A percentile compares a stretch with the other conserved stretches of the same genome.
Evolutionary conservation across 768 basidiomycete genomes (phyloP).

Genomic region (Podaxis pistillaris): DNA sequence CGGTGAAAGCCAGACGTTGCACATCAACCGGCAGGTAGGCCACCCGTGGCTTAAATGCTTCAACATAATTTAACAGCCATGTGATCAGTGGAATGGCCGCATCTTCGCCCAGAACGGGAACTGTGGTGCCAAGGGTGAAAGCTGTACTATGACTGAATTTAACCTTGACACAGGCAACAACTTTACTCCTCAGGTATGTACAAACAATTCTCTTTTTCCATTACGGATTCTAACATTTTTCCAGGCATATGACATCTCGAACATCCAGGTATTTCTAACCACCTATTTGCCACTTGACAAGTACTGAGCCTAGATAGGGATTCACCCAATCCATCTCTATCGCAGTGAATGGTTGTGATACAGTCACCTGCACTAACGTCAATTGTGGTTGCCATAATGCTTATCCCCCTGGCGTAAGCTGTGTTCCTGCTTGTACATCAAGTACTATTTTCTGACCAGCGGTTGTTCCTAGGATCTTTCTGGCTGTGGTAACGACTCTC

Average conservation of each 20-base stretch:
- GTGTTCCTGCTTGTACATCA: not conserved
- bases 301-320: constrained; percentile 18
- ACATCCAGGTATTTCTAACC: constrained; percentile 28
- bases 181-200: constrained; percentile 25
- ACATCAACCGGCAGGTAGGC: constrained; percentile 28
- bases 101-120: constrained; percentile 36
- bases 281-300: too few species aligned
- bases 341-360: constrained; percentile 35
- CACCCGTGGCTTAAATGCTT: not conserved
- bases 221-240: not conserved
- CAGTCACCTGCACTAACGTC: constrained; percentile 36
- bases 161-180: constrained; percentile 35
- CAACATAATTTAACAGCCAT: not conserved
- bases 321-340: constrained; percentile 38
- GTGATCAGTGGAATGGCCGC: constrained; percentile 38
- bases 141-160: constrained; percentile 37
- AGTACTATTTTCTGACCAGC: not conserved
- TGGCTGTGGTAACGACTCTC: constrained; percentile 37
- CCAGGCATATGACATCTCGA: constrained; percentile 42
- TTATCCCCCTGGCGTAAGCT: constrained; percentile 33
- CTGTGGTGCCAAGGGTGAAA: constrained; percentile 37
- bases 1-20: constrained; percentile 28
- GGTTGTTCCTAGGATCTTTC: constrained; percentile 27
- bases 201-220: not conserved
- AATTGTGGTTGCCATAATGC: constrained; percentile 34